Conservation (phyloP, 2,329 filamentous ascomycete genomes). For the Trichoderma asperellum region DNA sequence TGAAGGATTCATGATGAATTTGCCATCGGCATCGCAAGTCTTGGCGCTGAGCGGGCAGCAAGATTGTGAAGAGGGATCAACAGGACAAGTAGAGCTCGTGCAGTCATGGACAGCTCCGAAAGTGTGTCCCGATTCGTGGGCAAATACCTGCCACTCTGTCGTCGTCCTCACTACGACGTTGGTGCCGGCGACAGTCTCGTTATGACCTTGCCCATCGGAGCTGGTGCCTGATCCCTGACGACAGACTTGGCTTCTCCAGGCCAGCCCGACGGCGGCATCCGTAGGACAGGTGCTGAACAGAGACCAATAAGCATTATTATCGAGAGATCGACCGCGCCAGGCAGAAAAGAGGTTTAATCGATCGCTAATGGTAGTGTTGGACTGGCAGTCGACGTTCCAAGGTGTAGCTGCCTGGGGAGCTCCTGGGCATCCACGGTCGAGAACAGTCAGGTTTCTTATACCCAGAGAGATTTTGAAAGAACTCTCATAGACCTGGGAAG, state of each 20-base stretch:
- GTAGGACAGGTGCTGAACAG: constrained; percentile 82
- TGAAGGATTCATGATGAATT: constrained; percentile 95
- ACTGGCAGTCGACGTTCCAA: constrained; percentile 81
- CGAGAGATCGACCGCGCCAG: constrained; percentile 79
- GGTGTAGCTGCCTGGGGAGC: constrained; percentile 67
- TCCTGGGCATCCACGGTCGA: constrained; percentile 73
- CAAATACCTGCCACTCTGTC: constrained; percentile 93
- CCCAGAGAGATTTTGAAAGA: constrained; percentile 95
- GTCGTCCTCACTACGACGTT: constrained; percentile 87
- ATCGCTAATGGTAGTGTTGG: constrained; percentile 67
- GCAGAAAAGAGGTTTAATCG: constrained; percentile 85
- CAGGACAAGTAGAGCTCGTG: constrained; percentile 68
- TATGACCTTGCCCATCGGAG: constrained; percentile 51
- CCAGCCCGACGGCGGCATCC: constrained; percentile 82
- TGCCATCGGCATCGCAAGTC: constrained; percentile 74
- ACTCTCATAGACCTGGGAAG: constrained; percentile 84
- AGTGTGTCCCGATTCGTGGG: constrained; percentile 91
- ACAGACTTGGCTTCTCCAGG: constrained; percentile 92
- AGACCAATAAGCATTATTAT: constrained; percentile 92
- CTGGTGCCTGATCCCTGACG: constrained; percentile 60
- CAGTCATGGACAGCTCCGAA: constrained; percentile 98
- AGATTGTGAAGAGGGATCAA: constrained; percentile 54
- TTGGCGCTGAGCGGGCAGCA: constrained; percentile 77
- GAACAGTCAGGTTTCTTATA: constrained; percentile 82
- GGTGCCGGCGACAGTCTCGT: constrained; percentile 78